Base-by-base conservation (phyloP, 192 early-diverging fungal species). In the Pilaira anomala region DNA sequence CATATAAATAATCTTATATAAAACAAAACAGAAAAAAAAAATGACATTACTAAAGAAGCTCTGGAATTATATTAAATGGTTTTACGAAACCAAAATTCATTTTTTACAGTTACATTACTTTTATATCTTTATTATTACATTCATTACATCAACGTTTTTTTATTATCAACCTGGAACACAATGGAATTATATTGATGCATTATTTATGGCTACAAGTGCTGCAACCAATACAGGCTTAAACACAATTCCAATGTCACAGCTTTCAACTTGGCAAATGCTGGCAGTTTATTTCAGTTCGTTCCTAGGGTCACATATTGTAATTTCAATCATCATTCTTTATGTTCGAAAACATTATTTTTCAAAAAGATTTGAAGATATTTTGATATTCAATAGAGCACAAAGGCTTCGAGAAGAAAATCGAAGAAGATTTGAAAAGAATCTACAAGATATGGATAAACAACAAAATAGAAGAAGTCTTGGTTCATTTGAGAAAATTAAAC, bases 101-200 rank as follows among this genome's bases (percentile, higher is more conserved):
- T 74, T 74, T 55, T 29, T 74, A 16, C 55, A 74, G n/a, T 51
- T 74, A 14, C 72, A 74, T n/a, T 74, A 74, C 44, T 39, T 30
- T 5, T 74, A 74, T 19, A 68, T 74, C 16, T 12, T 59, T 14
- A 22, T 60, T 8, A 25, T 74, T 11, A 60, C 42, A 48, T 61
- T 74, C 3, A 22, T 68, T 16, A 61, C 56, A 26, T 68, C 72
- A 0, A 62, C 36, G 3, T 67, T 63, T 25, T 60, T 60, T 48
- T 58, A 58, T 16, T 42, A 36, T 8, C 60, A 73, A 59, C 41
- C 66, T 7, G 66, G 60, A 1, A 52, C 62, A n/a, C 29, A 36
- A 6, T 68, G 62, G 63, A 25, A 28, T 16, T 74, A 68, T 28
- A 62, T 68, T 16, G 72, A 74, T 61, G 63, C 66, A 1, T 40